Evolutionary conservation across 495 filamentous ascomycete species (phyloP).

Genomic region (Rusavskia elegans): DNA sequence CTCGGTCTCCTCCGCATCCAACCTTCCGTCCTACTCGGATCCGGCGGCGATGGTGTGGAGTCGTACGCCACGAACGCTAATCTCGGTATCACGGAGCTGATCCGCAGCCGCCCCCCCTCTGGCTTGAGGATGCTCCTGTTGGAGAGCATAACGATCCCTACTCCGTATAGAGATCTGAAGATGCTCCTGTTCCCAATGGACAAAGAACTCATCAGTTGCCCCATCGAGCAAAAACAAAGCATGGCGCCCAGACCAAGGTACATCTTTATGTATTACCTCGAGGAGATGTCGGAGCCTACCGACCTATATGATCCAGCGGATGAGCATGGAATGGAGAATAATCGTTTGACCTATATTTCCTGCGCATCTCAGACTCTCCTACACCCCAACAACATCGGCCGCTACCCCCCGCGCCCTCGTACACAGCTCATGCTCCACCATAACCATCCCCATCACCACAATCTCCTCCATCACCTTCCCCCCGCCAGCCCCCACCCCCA

Average conservation of each 20-base stretch:
- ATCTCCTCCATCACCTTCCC: no score
- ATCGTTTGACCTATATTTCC: no score
- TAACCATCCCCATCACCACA: no score
- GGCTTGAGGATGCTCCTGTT: background rate
- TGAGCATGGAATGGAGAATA: background rate
- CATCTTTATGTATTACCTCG: background rate
- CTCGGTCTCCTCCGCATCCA: background rate
- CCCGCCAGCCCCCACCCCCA: no score
- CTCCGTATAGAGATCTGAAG: background rate
- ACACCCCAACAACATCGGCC: no score
- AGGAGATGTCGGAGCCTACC: background rate
- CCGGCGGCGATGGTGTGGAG: background rate
- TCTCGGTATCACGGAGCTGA: background rate
- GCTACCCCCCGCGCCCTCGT: no score
- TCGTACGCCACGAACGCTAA: background rate
- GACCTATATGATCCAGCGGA: background rate
- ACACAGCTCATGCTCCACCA: no score
- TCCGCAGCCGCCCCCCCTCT: background rate
- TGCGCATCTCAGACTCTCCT: no score
- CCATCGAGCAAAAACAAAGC: background rate
- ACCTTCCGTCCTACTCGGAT: background rate
- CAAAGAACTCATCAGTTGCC: background rate
- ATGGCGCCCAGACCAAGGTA: background rate
- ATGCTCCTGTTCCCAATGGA: background rate
- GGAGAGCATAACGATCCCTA: background rate